Base-by-base conservation (phyloP, 129 eudicot species). In the Chrysanthemum makinoi region DNA sequence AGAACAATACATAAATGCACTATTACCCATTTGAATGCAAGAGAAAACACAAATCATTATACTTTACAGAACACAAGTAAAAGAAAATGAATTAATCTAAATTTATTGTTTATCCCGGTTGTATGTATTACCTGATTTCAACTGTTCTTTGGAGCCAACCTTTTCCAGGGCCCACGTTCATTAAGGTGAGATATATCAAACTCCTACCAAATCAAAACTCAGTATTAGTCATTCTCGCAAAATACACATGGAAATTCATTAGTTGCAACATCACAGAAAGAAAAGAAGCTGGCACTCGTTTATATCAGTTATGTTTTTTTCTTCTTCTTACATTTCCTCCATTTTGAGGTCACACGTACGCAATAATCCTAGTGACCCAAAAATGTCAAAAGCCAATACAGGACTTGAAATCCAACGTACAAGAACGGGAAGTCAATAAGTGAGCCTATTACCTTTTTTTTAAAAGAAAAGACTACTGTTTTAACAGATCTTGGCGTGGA, bases 31-130 rank as follows among this genome's bases (percentile, higher is more conserved):
- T 73, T 49, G 10, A 73, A 73, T 60, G 66, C 51, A 65, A 65
- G 66, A 55, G 20, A 10, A 39, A 39, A 39, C 46, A 58, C 57
- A 70, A 39, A 19, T 44, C 17, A 75, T 76, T 8, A 69, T 54
- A 62, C 81, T 77, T 77, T 77, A 69, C 79, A 75, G 69, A n/a
- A 52, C 35, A 61, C 64, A 60, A 68, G 61, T 35, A 68, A 76
- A 68, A 76, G 68, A 60, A 60, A 76, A 51, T 10, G 65, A 77
- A 33, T 77, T 62, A 51, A 77, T 77, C 81, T 70, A 77, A 62
- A 70, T 69, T 53, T 56, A 51, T 69, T 68, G 33, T 62, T 59
- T 44, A 6, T 61, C 39, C 52, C 44, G 30, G 52, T 19, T 58
- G 73, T 75, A 68, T 67, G 55, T 73, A 62, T 74, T 75, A 49